phyloP scores from a whole-genome alignment of 1,284 basidiomycete species.

The Trichosporon sp. region DNA sequence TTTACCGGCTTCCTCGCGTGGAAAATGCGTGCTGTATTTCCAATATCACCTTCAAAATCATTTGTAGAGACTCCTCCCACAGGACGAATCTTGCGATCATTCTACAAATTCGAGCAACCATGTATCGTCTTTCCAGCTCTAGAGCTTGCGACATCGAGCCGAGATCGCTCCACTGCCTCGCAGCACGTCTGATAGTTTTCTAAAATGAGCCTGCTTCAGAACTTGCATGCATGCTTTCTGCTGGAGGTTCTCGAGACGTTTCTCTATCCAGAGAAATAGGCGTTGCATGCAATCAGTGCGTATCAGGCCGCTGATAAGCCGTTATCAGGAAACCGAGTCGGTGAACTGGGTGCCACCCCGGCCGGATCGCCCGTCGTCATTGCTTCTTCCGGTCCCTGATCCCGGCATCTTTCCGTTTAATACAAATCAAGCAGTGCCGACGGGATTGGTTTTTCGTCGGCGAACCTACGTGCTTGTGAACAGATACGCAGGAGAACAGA shows the following conservation, averaged over 20 bases:
- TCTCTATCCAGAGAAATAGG: not conserved
- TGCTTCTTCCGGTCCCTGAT: not conserved
- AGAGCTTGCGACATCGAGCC: conserved; percentile 7
- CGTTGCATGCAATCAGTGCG: not conserved
- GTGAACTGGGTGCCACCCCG: not conserved
- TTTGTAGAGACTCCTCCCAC: no score
- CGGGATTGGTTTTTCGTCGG: not conserved
- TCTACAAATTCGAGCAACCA: not conserved
- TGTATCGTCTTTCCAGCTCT: not conserved
- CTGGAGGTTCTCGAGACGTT: not conserved
- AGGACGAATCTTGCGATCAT: no score
- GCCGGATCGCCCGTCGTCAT: not conserved
- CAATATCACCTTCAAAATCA: not conserved
- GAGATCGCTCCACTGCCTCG: not conserved
- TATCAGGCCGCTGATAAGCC: not conserved
- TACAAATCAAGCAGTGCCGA: not conserved
- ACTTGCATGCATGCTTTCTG: not conserved
- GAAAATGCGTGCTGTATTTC: not conserved
- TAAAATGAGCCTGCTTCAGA: not conserved
- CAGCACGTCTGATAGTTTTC: not conserved
- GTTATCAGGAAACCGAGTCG: conserved; percentile 1
- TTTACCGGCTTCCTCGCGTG: not conserved
- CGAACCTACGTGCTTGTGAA: not conserved
- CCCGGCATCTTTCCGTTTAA: conserved; percentile 2
- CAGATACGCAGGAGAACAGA: not conserved